Percentiles rank a stretch among this genome's conserved stretches.
phyloP scores from a whole-genome alignment of 495 filamentous ascomycete genomes.

The Pyrenula aspistea region DNA sequence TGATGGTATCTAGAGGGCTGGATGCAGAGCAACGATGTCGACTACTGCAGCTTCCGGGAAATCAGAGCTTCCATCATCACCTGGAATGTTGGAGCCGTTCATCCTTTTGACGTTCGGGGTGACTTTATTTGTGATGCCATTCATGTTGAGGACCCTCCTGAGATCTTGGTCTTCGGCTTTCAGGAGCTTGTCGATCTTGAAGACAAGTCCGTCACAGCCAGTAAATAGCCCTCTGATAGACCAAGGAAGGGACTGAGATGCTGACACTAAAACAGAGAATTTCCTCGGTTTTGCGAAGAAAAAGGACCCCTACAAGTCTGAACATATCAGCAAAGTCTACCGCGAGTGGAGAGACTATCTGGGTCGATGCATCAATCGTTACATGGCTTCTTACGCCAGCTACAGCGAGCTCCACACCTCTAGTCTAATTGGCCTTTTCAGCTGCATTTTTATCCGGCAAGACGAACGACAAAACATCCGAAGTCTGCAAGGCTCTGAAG shows the following conservation, averaged over 20 bases:
- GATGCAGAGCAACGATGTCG: constrained; percentile 70
- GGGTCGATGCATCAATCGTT: constrained; percentile 64
- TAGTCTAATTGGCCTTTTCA: constrained; percentile 87
- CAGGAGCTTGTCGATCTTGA: constrained; percentile 95
- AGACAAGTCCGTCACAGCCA: constrained; percentile 94
- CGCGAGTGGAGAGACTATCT: constrained; percentile 90
- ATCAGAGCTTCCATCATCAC: constrained; percentile 70
- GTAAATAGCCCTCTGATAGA: constrained; percentile 30
- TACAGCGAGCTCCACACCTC: constrained; percentile 82
- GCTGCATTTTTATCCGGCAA: constrained; percentile 83
- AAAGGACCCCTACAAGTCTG: constrained; percentile 76
- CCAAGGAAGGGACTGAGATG: too few relatives aligned
- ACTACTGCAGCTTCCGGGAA: constrained; percentile 77
- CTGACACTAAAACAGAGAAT: constrained; percentile 19
- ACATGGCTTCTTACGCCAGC: constrained; percentile 63
- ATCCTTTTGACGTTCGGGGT: constrained; percentile 64
- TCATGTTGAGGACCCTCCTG: constrained; percentile 58
- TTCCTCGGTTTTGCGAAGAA: constrained; percentile 57
- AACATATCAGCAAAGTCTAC: constrained; percentile 95
- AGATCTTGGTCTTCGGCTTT: constrained; percentile 92
- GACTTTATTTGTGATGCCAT: constrained; percentile 69
- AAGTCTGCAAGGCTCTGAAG: constrained; percentile 64
- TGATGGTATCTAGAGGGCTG: constrained; percentile 43
- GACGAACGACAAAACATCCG: constrained; percentile 62
- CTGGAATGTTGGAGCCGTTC: constrained; percentile 93